Percentiles rank a stretch among this genome's conserved stretches.
phyloP scores from a whole-genome alignment of 345 rosid species.

The Atalantia buxifolia region DNA sequence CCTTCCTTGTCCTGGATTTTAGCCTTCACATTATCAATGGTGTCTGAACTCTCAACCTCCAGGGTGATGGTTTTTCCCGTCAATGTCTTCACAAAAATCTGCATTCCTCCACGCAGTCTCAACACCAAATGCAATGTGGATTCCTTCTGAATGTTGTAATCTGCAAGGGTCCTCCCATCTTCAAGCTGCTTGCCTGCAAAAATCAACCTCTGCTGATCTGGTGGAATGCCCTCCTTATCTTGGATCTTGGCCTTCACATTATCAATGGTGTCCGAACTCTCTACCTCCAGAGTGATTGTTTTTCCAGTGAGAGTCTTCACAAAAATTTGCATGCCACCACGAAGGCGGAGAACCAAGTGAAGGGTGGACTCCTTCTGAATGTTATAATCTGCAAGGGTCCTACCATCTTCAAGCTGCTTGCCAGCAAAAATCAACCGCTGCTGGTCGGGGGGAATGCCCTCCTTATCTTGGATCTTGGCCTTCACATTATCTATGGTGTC shows the following conservation, averaged over 20 bases:
- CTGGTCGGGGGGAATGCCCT: conserved; percentile 40
- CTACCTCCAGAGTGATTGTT: conserved; percentile 39
- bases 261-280: conserved; percentile 35
- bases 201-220: conserved; percentile 42
- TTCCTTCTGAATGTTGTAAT: conserved; percentile 40
- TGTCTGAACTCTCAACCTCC: conserved; percentile 45
- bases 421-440: conserved; percentile 41
- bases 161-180: conserved; percentile 38
- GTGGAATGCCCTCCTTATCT: conserved; percentile 40
- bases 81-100: conserved; percentile 41
- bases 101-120: conserved; percentile 44
- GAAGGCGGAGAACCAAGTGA: conserved; percentile 31
- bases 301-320: conserved; percentile 38
- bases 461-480: conserved; percentile 41
- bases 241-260: conserved; percentile 38
- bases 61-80: conserved; percentile 44
- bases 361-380: conserved; percentile 41
- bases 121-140: conserved; percentile 38
- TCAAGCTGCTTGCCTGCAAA: conserved; percentile 42
- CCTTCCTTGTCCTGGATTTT: conserved; percentile 50
- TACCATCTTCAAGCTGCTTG: conserved; percentile 37
- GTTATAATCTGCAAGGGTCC: conserved; percentile 39
- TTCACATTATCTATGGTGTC: conserved; percentile 36
- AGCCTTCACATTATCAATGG: conserved; percentile 35
- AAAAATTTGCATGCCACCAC: conserved; percentile 41